Evolutionary conservation across 2,329 filamentous ascomycete genomes (phyloP).

Genomic region (Neopestalotiopsis sp.): DNA sequence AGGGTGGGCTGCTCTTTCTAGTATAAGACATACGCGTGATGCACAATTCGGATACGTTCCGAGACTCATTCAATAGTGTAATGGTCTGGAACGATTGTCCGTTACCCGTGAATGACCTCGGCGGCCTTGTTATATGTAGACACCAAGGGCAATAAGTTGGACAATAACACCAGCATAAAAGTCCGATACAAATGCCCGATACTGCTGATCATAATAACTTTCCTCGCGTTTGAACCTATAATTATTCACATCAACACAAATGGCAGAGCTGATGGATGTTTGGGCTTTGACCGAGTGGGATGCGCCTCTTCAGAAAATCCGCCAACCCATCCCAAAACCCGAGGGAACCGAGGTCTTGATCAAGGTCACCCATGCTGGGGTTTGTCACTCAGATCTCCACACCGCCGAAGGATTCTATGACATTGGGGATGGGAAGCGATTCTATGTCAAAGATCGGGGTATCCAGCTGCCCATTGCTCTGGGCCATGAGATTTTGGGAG

Average conservation of each 20-base stretch:
- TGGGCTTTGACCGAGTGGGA: neutral
- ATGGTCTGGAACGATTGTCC: neutral
- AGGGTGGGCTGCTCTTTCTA: neutral
- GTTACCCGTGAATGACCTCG: neutral
- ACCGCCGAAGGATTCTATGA: constrained; percentile 1
- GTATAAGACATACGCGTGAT: neutral
- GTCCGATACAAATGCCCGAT: too few relatives aligned
- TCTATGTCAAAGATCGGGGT: neutral
- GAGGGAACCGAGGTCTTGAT: neutral
- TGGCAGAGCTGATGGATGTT: neutral
- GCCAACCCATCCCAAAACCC: neutral
- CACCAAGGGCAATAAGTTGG: too few relatives aligned
- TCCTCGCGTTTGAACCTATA: neutral
- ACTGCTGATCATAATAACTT: too few relatives aligned
- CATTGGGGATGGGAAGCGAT: constrained; percentile 1
- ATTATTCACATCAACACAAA: neutral
- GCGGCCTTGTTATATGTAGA: neutral
- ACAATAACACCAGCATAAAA: too few relatives aligned
- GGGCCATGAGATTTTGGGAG: neutral
- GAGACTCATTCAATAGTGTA: neutral
- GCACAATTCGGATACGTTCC: neutral
- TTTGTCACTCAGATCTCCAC: constrained; percentile 1
- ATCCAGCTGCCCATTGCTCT: neutral
- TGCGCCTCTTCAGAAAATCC: neutral
- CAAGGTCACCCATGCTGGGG: constrained; percentile 1